Evolutionary conservation across 495 filamentous ascomycete species (phyloP), one percentile per base, ranked within the genome.

Genomic region (Neurospora pannonica): DNA sequence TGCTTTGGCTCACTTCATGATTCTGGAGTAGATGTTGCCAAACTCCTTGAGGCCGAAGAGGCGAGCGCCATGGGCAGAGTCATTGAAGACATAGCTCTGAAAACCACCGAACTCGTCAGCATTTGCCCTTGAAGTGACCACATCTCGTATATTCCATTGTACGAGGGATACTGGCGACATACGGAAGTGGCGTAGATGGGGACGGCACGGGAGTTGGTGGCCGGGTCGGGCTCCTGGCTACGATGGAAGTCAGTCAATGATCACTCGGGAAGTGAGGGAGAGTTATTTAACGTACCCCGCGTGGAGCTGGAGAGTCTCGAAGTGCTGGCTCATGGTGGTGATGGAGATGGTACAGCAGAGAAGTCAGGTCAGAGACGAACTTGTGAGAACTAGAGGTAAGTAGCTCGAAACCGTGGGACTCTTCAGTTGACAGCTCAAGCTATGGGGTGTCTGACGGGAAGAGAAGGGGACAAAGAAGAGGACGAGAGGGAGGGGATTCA

Each of bases 31-130:
- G 85, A 99, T 98, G 84, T 99, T 98, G 81, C 95, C 97, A 81
- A 97, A 95, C 82, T 98, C 95, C 82, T 98, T 97, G 84, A 99
- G 94, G 77, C 94, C 94, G 81, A 99, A 99, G 34, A 99, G 91
- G 79, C 95, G 90, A 71, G 97, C 97, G 76, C 94, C 96, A 82
- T 98, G 96, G 71, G 95, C 96, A 42, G 94, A 97, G 85, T 98
- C 94, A 88, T 98, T 94, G 91, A 99, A 99, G 73, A 89, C 87
- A 83, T 85, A 99, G 77, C 94, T 97, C 92, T 95, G 72, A 54
- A 76, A 48, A 42, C 71, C 28, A 60, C 24, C 19, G 42, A 34
- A 13, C 71, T 38, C n/a, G 38, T 38, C 54, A 8, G 15, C 15
- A 9, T 1, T 11, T 19, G 19, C 60, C 24, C 9, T 13, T 40